These are phyloP conservation scores for Pseudoperonospora humuli DNA, from an alignment of 352 stramenopile genomes.

Conservation along the genomic window DNA sequence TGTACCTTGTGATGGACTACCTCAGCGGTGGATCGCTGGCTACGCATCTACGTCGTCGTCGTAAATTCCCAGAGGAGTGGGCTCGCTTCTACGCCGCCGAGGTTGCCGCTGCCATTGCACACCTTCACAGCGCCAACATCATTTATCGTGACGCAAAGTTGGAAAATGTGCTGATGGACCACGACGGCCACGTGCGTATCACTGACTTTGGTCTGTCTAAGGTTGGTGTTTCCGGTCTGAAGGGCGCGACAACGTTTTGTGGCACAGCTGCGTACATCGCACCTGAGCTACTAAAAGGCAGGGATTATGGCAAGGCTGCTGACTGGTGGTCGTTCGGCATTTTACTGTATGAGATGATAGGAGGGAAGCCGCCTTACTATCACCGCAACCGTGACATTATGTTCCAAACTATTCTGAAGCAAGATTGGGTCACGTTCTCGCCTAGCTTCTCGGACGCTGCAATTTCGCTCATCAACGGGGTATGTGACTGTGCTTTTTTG, in stretches of 20 bases:
- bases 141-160: conserved; percentile 95
- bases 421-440: conserved; percentile 93
- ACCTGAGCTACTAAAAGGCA: conserved; percentile 85
- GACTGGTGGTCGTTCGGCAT: conserved; percentile 95
- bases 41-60: conserved; percentile 81
- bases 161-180: conserved; percentile 93
- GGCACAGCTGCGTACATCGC: conserved; percentile 91
- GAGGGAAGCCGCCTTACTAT: conserved; percentile 87
- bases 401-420: conserved; percentile 89
- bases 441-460: conserved; percentile 87
- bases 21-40: conserved; percentile 86
- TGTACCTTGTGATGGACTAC: conserved; percentile 93
- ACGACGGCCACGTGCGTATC: conserved; percentile 90
- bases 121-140: conserved; percentile 92
- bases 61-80: conserved; percentile 87
- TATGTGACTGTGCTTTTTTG: conserved; percentile 31
- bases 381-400: conserved; percentile 89
- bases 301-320: conserved; percentile 86
- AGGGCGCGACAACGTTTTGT: conserved; percentile 89
- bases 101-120: conserved; percentile 86
- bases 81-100: conserved; percentile 92
- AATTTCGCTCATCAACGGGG: conserved; percentile 88
- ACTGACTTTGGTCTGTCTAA: conserved; percentile 93
- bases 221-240: conserved; percentile 78
- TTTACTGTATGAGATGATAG: conserved; percentile 95